phyloP scores from a whole-genome alignment of 805 yeast genomes.

The Ogataea trehaloabstinens region DNA sequence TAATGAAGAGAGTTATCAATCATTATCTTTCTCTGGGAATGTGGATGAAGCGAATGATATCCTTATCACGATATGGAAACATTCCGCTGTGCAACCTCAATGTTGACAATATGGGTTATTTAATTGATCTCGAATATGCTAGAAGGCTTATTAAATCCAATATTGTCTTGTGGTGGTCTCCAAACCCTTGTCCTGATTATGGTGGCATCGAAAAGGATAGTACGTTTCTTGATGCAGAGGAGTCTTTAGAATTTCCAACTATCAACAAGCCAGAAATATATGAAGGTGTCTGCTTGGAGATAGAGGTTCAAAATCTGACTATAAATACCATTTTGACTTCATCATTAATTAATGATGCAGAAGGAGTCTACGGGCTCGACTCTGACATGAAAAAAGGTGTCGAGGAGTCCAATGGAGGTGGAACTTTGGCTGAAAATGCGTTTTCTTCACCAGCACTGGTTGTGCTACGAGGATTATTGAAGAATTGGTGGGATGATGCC shows the following conservation, averaged over 20 bases:
- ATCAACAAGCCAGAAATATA: conserved; percentile 79
- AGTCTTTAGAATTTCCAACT: conserved; percentile 61
- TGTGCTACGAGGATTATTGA: conserved; percentile 71
- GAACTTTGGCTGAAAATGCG: conserved; percentile 73
- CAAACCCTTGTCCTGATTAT: conserved; percentile 72
- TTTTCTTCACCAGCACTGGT: conserved; percentile 73
- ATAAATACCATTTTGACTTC: conserved; percentile 87
- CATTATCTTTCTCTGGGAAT: conserved; percentile 71
- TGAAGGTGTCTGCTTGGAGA: conserved; percentile 72
- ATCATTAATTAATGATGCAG: conserved; percentile 79
- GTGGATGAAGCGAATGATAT: conserved; percentile 66
- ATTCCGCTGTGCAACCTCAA: conserved; percentile 86
- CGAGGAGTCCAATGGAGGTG: conserved; percentile 16
- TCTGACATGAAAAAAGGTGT: conserved; percentile 22
- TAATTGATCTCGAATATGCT: conserved; percentile 86
- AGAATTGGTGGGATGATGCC: conserved; percentile 94
- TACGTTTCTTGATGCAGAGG: conserved; percentile 43
- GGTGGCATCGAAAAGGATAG: conserved; percentile 77
- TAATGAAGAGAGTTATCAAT: conserved; percentile 62
- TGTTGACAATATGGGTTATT: conserved; percentile 70
- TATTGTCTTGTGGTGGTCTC: conserved; percentile 93
- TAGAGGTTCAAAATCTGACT: conserved; percentile 74
- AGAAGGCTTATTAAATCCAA: conserved; percentile 63
- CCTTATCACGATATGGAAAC: conserved; percentile 67
- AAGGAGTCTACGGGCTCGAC: conserved; percentile 75